These are phyloP conservation scores for Anacardium occidentale DNA, from an alignment of 345 rosid genomes.

Conservation along the genomic window DNA sequence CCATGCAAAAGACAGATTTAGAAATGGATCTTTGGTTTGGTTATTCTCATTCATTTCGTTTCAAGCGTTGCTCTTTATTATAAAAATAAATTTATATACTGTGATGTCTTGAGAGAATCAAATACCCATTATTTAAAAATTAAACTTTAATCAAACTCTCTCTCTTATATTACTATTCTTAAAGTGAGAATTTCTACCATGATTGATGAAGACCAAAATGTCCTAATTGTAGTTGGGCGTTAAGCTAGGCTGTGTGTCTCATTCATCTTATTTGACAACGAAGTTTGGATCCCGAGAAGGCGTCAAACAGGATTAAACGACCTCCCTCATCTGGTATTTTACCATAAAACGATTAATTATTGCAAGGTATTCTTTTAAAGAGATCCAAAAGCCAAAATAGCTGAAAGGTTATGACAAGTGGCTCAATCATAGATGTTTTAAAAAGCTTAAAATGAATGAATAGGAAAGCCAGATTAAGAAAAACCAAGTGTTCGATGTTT, in stretches of 20 bases:
- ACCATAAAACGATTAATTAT: neutral
- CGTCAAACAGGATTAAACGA: neutral
- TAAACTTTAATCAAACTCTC: no score
- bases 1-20: neutral
- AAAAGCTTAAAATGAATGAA: neutral
- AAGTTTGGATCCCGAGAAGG: constrained; percentile 3
- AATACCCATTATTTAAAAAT: no score
- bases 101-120: no score
- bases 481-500: constrained; percentile 8
- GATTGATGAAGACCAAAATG: neutral
- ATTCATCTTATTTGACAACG: neutral
- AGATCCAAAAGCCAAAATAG: constrained; percentile 30
- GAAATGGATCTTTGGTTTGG: no score
- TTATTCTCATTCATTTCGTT: no score
- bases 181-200: neutral
- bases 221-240: neutral
- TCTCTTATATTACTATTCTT: neutral
- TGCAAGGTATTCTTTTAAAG: constrained; percentile 21
- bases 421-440: constrained; percentile 20
- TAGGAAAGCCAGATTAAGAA: neutral
- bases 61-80: no score
- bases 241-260: neutral
- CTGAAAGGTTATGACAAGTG: constrained; percentile 23
- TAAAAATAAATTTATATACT: no score
- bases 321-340: neutral